Base-by-base conservation (phyloP, 2,329 filamentous ascomycete genomes). In the Chaetoscypha palmicola region DNA sequence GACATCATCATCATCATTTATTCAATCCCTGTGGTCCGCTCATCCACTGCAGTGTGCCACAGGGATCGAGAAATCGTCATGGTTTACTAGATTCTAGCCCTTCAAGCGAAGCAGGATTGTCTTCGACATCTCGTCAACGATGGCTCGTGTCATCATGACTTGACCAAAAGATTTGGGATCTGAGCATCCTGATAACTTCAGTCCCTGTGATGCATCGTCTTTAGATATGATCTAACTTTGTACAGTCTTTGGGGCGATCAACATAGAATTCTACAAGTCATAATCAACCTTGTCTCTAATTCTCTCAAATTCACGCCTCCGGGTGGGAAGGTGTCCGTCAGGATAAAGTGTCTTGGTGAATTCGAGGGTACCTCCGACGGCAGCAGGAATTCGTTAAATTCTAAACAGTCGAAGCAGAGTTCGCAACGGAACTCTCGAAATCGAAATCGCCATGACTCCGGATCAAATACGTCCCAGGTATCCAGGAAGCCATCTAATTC, bases 241-340 rank as follows among this genome's bases (percentile, higher is more conserved):
- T 45, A 34, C 20, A 47, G 85, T 39, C 69, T 96, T 1, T 92
- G 86, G 79, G 90, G 90, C n/a, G 90, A 96, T 56, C 85, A 92
- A 53, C 88, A 95, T 58, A 75, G 90, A 34, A 92, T 95, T 30
- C 67, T 94, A 20, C 90, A 95, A 62, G 85, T 95, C n/a, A 77
- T 95, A 36, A 95, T 94, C 68, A 94, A 94, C 59, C 70, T 96
- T 23, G 87, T 94, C 36, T 90, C 85, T 64, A 96, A 96, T 66
- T 87, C 84, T 62, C 68, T 95, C 33, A 96, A 96, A 61, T 95
- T 96, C 58, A 95, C 90, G 0, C 85, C 87, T 0, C 64, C 77
- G 5, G 81, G 81, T 1, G 89, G 89, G 5, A 81, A 72, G 22
- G 86, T 96, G 2, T 74, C 79, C 20, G 75, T 95, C 7, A 77